These are phyloP conservation scores for Fusarium drepaniforme DNA, from an alignment of 2,329 filamentous ascomycete species.

Conservation along the genomic window DNA sequence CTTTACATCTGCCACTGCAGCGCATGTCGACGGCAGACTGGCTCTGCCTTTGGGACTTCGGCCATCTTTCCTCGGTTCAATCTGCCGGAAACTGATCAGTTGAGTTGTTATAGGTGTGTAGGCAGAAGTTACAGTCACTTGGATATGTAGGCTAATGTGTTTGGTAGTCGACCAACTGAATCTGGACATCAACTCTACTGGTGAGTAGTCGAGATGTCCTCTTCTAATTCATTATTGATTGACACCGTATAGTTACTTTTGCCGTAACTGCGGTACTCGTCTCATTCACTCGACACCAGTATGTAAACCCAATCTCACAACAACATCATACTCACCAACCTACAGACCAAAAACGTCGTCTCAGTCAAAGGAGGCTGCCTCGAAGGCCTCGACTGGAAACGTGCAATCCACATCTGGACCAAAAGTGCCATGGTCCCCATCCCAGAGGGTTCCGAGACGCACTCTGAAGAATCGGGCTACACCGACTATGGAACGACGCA, in stretches of 20 bases:
- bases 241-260: conserved; percentile 68
- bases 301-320: conserved; percentile 39
- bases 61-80: conserved; percentile 78
- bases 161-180: conserved; percentile 64
- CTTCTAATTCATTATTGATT: neutral
- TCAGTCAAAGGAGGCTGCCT: conserved; percentile 77
- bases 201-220: conserved; percentile 48
- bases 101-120: conserved; percentile 65
- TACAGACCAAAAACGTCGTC: conserved; percentile 68
- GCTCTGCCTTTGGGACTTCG: conserved; percentile 75
- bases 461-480: conserved; percentile 64
- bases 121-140: neutral
- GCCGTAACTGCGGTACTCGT: conserved; percentile 73
- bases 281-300: conserved; percentile 72
- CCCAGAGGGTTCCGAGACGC: conserved; percentile 71
- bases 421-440: conserved; percentile 77
- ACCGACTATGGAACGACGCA: conserved; percentile 59
- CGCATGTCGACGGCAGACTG: conserved; percentile 74
- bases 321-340: conserved; percentile 14
- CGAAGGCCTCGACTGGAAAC: conserved; percentile 70
- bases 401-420: conserved; percentile 76
- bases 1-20: conserved; percentile 79
- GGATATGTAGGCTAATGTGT: neutral
- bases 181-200: conserved; percentile 70
- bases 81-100: conserved; percentile 60